Evolutionary conservation across 345 rosid species (phyloP), one percentile per base, ranked within the genome.

Genomic region (Camelina neglecta): DNA sequence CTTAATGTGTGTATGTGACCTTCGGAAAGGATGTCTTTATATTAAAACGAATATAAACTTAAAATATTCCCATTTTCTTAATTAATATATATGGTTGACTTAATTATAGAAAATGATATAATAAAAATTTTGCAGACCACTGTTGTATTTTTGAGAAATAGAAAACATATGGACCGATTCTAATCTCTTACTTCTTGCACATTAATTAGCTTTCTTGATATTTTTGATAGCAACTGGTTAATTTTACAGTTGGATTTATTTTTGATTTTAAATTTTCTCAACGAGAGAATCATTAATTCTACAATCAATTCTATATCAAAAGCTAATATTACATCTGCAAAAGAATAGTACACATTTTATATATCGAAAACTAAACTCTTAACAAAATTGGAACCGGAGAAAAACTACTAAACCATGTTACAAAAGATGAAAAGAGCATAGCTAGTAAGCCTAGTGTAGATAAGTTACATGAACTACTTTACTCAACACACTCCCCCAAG

Each of bases 1-100:
- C 8, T 31, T 12, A 29, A n/a, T 65, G 21, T 33, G 35, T 65
- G 78, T 21, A 1, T 8, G 38, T 35, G 38, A 35, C 42, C 5
- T 35, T 65, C 9, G 21, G 21, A 58, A 74, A 74, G 44, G 53
- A 74, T 66, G 72, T 48, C 36, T 58, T 74, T 26, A 4, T 42
- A 53, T 24, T 60, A 35, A 58, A 67, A 39, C 20, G 29, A 50
- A 53, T 61, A 2, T 42, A 26, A 26, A 62, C 7, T 29, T 4
- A 26, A 54, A 9, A 53, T 26, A 73, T 45, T 48, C 51, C 18
- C 20, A 35, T 57, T 12, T 36, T 47, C 1, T 74, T 57, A 74
- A 57, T 8, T 66, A 8, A 8, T 35, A 56, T 35, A 56, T 56
- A 23, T 26, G 35, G 67, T 59, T 49, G 67, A 75, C 60, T 58